Conservation (phyloP, 1,284 basidiomycete genomes). For the Pisolithus thermaeus region DNA sequence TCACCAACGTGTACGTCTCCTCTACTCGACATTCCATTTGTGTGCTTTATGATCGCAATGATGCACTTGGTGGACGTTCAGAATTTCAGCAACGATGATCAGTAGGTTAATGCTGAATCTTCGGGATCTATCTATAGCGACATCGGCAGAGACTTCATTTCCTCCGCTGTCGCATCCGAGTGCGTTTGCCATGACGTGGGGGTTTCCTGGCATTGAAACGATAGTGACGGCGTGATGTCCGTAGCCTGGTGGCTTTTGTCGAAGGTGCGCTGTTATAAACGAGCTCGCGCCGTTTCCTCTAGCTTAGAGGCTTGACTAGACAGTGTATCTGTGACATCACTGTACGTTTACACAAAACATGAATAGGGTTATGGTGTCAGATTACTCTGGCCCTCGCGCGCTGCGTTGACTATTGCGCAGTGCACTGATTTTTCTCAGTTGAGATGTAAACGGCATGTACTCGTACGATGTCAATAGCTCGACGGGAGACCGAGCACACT, state of each 20-base stretch:
- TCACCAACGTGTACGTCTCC: not conserved
- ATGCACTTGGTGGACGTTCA: conserved; percentile 8
- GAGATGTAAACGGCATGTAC: too few relatives aligned
- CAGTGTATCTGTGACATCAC: too few relatives aligned
- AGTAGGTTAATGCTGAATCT: conserved; percentile 38
- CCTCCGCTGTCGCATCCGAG: not conserved
- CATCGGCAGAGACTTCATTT: not conserved
- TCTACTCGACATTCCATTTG: conserved; percentile 5
- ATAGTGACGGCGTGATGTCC: too few relatives aligned
- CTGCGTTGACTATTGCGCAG: conserved; percentile 5
- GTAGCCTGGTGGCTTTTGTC: not conserved
- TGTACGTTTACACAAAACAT: not conserved
- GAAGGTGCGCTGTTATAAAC: too few relatives aligned
- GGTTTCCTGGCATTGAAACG: too few relatives aligned
- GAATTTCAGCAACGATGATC: conserved; percentile 35
- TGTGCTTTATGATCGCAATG: not conserved
- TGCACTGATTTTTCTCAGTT: too few relatives aligned
- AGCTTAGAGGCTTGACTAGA: too few relatives aligned
- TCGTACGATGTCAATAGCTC: too few relatives aligned
- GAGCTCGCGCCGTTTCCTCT: too few relatives aligned
- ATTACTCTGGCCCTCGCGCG: too few relatives aligned
- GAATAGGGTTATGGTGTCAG: too few relatives aligned
- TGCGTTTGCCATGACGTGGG: not conserved
- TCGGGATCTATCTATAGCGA: conserved; percentile 25
- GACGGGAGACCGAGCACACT: too few relatives aligned